These are phyloP conservation scores for Cucumis melo DNA, from an alignment of 306 rosid genomes.

Conservation along the genomic window DNA sequence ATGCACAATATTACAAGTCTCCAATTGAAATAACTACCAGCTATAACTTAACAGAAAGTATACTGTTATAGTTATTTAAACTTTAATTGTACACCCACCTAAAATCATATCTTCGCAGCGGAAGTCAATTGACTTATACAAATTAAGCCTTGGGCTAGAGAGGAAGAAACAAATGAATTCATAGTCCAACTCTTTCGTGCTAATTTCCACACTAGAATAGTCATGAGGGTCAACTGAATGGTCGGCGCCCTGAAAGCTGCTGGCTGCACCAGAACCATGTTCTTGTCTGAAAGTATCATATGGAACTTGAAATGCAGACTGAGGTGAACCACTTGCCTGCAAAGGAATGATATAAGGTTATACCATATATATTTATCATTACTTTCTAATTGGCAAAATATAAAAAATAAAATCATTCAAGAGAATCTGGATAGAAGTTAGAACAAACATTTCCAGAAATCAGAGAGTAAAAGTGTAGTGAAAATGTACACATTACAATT, in stretches of 20 bases:
- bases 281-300: conserved; percentile 67
- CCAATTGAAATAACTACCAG: background rate
- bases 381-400: background rate
- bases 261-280: conserved; percentile 22
- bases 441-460: background rate
- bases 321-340: conserved; percentile 99
- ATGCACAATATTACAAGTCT: background rate
- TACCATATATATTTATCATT: background rate
- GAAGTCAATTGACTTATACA: conserved; percentile 58
- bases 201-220: conserved; percentile 23
- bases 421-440: background rate
- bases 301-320: conserved; percentile 80
- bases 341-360: conserved; percentile 4
- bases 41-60: background rate
- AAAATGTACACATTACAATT: background rate
- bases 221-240: conserved; percentile 9
- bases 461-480: background rate
- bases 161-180: conserved; percentile 79
- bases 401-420: background rate
- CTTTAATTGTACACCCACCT: conserved; percentile 28
- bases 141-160: conserved; percentile 58
- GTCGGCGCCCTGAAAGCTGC: conserved; percentile 24
- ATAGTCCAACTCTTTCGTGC: conserved; percentile 51
- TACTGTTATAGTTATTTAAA: background rate
- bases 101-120: conserved; percentile 89